Conservation (phyloP, 83 land plant species). For the Picea engelmannii region DNA sequence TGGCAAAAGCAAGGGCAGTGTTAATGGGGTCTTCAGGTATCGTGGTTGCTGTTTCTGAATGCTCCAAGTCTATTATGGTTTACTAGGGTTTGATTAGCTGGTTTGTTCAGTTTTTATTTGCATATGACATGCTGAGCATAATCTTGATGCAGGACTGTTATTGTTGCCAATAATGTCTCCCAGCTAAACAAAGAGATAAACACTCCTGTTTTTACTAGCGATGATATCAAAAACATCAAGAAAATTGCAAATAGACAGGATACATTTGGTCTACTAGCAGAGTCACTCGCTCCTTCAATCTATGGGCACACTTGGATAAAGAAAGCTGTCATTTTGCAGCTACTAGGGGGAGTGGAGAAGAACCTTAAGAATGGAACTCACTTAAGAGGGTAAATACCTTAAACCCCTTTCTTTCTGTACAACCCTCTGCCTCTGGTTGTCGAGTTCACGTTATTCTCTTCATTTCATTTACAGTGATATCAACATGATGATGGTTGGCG, state of each 20-base stretch:
- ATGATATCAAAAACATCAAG: constrained; percentile 82
- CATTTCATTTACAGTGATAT: constrained; percentile 66
- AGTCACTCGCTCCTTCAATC: constrained; percentile 97
- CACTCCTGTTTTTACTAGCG: constrained; percentile 76
- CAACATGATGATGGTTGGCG: constrained; percentile 99
- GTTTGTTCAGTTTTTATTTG: background rate
- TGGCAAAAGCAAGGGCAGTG: constrained; percentile 94
- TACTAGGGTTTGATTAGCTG: background rate
- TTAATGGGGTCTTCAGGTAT: constrained; percentile 97
- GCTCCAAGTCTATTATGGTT: background rate
- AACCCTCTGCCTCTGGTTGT: background rate
- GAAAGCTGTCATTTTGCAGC: constrained; percentile 91
- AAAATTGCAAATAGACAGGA: constrained; percentile 78
- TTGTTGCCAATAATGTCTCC: constrained; percentile 85
- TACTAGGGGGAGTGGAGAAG: constrained; percentile 96
- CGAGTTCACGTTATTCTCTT: background rate
- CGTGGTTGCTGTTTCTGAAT: background rate
- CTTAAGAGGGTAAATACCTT: constrained; percentile 79
- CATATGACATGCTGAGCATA: background rate
- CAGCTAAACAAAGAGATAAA: constrained; percentile 93
- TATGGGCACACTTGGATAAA: constrained; percentile 98
- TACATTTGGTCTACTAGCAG: constrained; percentile 81
- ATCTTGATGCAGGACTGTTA: constrained; percentile 68
- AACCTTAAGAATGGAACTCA: constrained; percentile 97
- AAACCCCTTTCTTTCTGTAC: background rate